phyloP scores from a whole-genome alignment of 2,329 filamentous ascomycete genomes.

The Ambrosiella xylebori region DNA sequence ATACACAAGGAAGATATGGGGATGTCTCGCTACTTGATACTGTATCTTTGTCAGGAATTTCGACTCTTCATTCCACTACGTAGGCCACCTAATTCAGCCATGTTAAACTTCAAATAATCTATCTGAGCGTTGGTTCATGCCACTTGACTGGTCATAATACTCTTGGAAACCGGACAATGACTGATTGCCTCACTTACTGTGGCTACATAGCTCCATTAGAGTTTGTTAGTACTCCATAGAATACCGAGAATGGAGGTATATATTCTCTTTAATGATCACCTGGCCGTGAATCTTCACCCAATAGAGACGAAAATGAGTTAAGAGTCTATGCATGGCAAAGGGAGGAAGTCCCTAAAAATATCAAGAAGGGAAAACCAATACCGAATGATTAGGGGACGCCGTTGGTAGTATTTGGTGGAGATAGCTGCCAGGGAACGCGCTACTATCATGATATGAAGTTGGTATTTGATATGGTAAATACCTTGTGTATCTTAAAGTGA shows the following conservation, averaged over 20 bases:
- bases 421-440: conserved; percentile 44
- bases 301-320: not conserved
- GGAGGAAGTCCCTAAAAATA: conserved; percentile 46
- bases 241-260: conserved; percentile 46
- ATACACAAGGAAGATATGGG: not conserved
- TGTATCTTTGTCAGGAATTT: not conserved
- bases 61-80: conserved; percentile 6
- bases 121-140: not conserved
- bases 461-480: conserved; percentile 46
- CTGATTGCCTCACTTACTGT: conserved; percentile 7
- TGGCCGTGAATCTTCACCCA: conserved; percentile 16
- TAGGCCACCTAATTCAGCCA: not conserved
- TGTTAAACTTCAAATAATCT: not conserved
- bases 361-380: conserved; percentile 39
- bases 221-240: conserved; percentile 48
- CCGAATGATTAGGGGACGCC: conserved; percentile 53
- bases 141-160: not conserved
- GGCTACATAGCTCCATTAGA: conserved; percentile 15
- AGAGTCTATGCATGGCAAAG: conserved; percentile 60
- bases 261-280: conserved; percentile 57
- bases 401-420: conserved; percentile 48
- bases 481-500: too few relatives aligned
- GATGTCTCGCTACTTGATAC: conserved; percentile 3
- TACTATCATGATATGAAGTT: conserved; percentile 55
- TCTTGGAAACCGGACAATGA: not conserved